Evolutionary conservation across 2,329 filamentous ascomycete species (phyloP).

Genomic region (Curvularia hawaiiensis): DNA sequence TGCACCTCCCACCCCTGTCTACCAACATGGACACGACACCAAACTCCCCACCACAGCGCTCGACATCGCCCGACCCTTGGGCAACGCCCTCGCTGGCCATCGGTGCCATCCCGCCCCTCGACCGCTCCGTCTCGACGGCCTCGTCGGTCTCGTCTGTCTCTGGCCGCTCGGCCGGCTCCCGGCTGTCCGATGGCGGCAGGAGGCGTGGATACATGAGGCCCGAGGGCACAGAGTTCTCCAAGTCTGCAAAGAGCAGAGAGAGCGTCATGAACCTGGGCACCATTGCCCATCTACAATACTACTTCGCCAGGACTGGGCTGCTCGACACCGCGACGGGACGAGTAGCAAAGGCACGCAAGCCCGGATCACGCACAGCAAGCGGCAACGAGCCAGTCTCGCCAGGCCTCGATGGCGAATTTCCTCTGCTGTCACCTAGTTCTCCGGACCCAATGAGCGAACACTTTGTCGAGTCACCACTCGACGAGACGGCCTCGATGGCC

Average conservation of each 20-base stretch:
- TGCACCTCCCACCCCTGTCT: constrained; percentile 21
- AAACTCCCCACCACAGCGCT: constrained; percentile 51
- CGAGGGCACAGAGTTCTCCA: constrained; percentile 85
- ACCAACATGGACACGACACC: constrained; percentile 37
- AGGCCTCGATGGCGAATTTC: constrained; percentile 35
- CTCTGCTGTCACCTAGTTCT: constrained; percentile 31
- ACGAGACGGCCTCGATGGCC: constrained; percentile 54
- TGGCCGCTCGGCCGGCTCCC: constrained; percentile 68
- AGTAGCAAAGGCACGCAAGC: constrained; percentile 70
- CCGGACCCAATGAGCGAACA: constrained; percentile 41
- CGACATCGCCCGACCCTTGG: constrained; percentile 67
- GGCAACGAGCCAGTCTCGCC: constrained; percentile 39
- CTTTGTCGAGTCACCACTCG: constrained; percentile 59
- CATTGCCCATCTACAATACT: constrained; percentile 97
- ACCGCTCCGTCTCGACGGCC: constrained; percentile 68
- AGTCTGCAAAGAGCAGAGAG: constrained; percentile 86
- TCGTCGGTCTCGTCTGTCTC: constrained; percentile 61
- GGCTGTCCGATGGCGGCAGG: constrained; percentile 55
- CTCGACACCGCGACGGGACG: constrained; percentile 92
- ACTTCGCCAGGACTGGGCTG: constrained; percentile 92
- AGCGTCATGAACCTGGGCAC: constrained; percentile 96
- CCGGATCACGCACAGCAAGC: constrained; percentile 44
- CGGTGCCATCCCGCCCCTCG: constrained; percentile 62
- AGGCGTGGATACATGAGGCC: constrained; percentile 87
- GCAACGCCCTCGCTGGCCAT: constrained; percentile 67